phyloP scores from a whole-genome alignment of 345 rosid genomes.

The Eucalyptus leucophloia region DNA sequence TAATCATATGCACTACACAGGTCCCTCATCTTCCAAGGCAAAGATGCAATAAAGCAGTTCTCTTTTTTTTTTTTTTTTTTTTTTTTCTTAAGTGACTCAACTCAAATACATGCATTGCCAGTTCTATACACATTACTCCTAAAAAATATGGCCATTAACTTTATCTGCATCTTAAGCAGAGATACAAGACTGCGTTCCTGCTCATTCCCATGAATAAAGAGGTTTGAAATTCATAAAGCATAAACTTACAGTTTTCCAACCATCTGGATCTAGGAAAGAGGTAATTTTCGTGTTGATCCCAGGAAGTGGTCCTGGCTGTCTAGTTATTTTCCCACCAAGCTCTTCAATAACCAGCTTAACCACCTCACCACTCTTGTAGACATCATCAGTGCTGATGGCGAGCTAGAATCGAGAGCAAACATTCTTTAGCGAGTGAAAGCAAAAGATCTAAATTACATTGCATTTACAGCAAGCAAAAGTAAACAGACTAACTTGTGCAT shows the following conservation, averaged over 20 bases:
- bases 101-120: background rate
- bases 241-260: conserved; percentile 84
- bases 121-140: background rate
- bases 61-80: conserved; percentile 13
- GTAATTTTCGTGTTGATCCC: conserved; percentile 85
- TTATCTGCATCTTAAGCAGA: background rate
- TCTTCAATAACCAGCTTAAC: conserved; percentile 58
- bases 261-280: conserved; percentile 85
- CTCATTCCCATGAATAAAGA: background rate
- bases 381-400: conserved; percentile 85
- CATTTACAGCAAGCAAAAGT: background rate
- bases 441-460: background rate
- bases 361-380: conserved; percentile 89
- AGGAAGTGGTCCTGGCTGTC: conserved; percentile 80
- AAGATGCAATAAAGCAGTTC: background rate
- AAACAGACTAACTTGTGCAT: conserved; percentile 54
- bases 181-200: background rate
- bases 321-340: conserved; percentile 87
- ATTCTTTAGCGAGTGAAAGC: background rate
- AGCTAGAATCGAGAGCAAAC: conserved; percentile 17
- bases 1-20: background rate
- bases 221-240: background rate
- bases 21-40: background rate
- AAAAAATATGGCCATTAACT: background rate
- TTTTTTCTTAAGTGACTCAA: conserved; percentile 4